Base-by-base conservation (phyloP, 352 stramenopile genomes). In the Globisporangium uncinulatum region DNA sequence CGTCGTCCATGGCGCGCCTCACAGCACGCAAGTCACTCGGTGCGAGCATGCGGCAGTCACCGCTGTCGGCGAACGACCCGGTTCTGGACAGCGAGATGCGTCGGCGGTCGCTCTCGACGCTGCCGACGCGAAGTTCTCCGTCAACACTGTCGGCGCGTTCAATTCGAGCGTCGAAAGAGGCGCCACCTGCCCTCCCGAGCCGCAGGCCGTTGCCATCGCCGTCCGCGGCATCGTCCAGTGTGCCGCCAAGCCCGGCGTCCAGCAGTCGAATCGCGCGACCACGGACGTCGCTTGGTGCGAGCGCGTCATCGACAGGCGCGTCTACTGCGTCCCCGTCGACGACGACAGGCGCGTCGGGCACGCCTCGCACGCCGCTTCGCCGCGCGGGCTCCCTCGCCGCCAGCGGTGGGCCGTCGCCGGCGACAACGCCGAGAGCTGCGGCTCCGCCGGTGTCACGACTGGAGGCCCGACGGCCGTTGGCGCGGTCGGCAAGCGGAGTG, bases 91-190 rank as follows among this genome's bases (percentile, higher is more conserved):
- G 53, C 5, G 63, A 72, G 45, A 57, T 62, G 39, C 69, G 69
- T 1, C 74, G 74, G 49, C 74, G 75, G 29, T 81, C 74, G 36
- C 63, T 81, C 14, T 79, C 72, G 4, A 79, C 71, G 6, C 57
- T 81, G 29, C 69, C 71, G 19, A 66, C 63, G 36, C 70, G 73
- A 3, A 63, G 57, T 14, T 58, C 64, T 31, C 57, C 69, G 5
- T 48, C 60, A 8, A 56, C 57, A 36, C 56, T 63, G 41, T 47
- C 71, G 34, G 56, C 59, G 4, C 65, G 65, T 39, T 55, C 67
- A 17, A 42, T 66, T 21, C 63, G 63, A 15, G 44, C 49, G 34
- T 47, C 57, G 13, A 48, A 43, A 5, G 61, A 68, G 6, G 54
- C 61, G 13, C 54, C 66, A 4, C 36, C 54, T 0, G 54, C 66